A percentile compares a stretch with the other conserved stretches of the same genome.
Evolutionary conservation across 1,139 yeast species (phyloP).

Genomic region (Geotrichum restrictum): DNA sequence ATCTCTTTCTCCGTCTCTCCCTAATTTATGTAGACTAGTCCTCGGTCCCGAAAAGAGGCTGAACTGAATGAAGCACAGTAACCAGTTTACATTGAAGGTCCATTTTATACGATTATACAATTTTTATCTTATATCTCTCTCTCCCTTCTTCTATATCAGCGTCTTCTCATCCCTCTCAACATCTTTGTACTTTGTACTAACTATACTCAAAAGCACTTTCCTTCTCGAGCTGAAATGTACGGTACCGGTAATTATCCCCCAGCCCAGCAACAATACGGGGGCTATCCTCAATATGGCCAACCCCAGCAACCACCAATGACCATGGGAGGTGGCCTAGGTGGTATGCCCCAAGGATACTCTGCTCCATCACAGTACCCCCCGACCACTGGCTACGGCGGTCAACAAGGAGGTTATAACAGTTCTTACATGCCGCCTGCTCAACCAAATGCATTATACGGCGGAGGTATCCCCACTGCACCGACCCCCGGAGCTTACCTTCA

Average conservation of each 20-base stretch:
- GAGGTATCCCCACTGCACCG: background rate
- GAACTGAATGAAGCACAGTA: background rate
- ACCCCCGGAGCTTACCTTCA: conserved; percentile 4
- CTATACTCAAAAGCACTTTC: conserved; percentile 3
- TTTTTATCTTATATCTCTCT: conserved; percentile 1
- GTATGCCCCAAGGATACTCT: background rate
- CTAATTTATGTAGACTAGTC: background rate
- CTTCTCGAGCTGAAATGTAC: conserved; percentile 13
- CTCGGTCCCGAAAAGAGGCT: conserved; percentile 10
- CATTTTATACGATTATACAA: background rate
- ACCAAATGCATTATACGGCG: background rate
- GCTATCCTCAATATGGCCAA: background rate
- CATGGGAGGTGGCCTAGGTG: conserved; percentile 2
- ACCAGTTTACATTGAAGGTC: background rate
- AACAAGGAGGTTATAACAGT: background rate
- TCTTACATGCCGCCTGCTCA: background rate
- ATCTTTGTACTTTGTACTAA: background rate
- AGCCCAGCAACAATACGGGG: conserved; percentile 5
- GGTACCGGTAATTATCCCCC: conserved; percentile 10
- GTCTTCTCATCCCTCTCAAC: background rate
- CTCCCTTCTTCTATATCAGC: background rate
- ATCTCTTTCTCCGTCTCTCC: background rate
- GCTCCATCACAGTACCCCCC: background rate
- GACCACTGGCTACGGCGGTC: background rate
- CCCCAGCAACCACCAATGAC: conserved; percentile 3